These are phyloP conservation scores for Nemophila menziesii DNA, from an alignment of 257 asterid species.

Conservation along the genomic window DNA sequence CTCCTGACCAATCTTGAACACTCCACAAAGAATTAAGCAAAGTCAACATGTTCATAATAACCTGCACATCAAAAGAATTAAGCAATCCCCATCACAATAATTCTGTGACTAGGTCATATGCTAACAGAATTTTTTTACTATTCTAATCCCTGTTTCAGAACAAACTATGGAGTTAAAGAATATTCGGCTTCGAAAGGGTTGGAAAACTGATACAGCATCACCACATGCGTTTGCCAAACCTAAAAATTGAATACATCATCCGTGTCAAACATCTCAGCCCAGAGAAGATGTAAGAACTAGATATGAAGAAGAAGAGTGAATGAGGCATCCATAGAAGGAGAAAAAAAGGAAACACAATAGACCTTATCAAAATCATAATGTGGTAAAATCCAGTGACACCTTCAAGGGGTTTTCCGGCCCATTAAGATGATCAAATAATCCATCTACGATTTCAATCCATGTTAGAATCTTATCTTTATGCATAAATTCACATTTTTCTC, in stretches of 20 bases:
- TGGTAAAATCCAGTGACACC: conserved; percentile 69
- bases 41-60: neutral
- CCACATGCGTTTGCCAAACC: conserved; percentile 98
- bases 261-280: conserved; percentile 85
- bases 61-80: neutral
- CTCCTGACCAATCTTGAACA: too few relatives aligned
- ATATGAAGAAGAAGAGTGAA: conserved; percentile 45
- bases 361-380: conserved; percentile 64
- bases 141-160: conserved; percentile 56
- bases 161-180: conserved; percentile 56
- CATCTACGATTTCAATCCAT: conserved; percentile 98
- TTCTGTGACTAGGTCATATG: conserved; percentile 14
- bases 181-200: conserved; percentile 69
- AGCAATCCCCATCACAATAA: neutral
- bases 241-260: conserved; percentile 79
- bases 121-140: conserved; percentile 18
- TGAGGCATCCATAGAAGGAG: conserved; percentile 41
- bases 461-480: conserved; percentile 68
- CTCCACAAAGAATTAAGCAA: neutral
- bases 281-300: conserved; percentile 59
- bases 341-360: conserved; percentile 49
- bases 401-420: conserved; percentile 88
- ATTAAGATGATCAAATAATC: conserved; percentile 81
- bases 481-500: conserved; percentile 37
- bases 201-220: conserved; percentile 96